Evolutionary conservation across 2,329 filamentous ascomycete genomes (phyloP).

Genomic region (Aspergillus sp.): DNA sequence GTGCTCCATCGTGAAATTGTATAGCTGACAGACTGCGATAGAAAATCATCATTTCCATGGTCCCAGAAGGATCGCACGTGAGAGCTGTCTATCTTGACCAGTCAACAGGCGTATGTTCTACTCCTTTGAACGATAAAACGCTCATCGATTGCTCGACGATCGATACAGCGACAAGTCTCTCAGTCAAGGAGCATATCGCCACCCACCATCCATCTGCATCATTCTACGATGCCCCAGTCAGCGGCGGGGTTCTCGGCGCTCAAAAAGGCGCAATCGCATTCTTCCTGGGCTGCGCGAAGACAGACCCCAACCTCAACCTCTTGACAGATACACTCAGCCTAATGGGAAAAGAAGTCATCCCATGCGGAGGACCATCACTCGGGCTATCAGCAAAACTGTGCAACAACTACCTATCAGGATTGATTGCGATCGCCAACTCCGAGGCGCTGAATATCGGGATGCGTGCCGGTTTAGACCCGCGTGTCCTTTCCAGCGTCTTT

Average conservation of each 20-base stretch:
- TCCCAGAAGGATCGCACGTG: not conserved
- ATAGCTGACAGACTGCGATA: not conserved
- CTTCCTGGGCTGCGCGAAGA: slow-evolving; percentile 48
- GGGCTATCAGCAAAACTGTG: slow-evolving; percentile 45
- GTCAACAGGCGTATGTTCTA: not conserved
- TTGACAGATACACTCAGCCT: slow-evolving; percentile 39
- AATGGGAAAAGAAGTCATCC: slow-evolving; percentile 55
- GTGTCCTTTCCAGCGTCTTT: slow-evolving; percentile 52
- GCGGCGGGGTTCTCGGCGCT: slow-evolving; percentile 53
- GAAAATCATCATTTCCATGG: not conserved
- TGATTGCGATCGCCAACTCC: slow-evolving; percentile 57
- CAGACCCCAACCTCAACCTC: not conserved
- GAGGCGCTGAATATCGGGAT: slow-evolving; percentile 63
- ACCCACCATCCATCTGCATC: slow-evolving; percentile 38
- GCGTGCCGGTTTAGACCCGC: slow-evolving; percentile 54
- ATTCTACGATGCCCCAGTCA: slow-evolving; percentile 56
- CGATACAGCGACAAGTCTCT: slow-evolving; percentile 51
- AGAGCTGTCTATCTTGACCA: not conserved
- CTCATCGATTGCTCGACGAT: slow-evolving; percentile 56
- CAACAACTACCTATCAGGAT: slow-evolving; percentile 60
- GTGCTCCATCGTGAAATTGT: not conserved
- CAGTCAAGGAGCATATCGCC: slow-evolving; percentile 41
- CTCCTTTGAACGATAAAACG: not conserved
- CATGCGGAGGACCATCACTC: slow-evolving; percentile 44
- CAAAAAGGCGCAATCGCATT: slow-evolving; percentile 52